Conservation (phyloP, 768 basidiomycete species). For the Boletellus emodensis region DNA sequence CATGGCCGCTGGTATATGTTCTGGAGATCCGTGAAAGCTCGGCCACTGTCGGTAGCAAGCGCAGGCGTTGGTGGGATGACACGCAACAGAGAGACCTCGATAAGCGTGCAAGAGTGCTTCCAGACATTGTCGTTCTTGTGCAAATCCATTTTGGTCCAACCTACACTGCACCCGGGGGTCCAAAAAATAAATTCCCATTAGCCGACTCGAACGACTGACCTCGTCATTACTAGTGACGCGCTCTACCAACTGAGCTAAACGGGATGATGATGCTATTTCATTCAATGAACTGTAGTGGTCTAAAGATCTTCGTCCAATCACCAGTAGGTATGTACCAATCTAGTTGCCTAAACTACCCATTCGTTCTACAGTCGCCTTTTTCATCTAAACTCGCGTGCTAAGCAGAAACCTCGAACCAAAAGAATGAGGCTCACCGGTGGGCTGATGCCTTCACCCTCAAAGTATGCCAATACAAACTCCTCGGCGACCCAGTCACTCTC, state of each 20-base stretch:
- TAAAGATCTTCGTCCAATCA: background rate
- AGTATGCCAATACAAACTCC: conserved; percentile 71
- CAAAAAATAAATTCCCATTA: conserved; percentile 34
- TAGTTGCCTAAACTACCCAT: conserved; percentile 22
- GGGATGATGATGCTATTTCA: conserved; percentile 12
- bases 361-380: conserved; percentile 23
- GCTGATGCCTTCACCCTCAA: conserved; percentile 66
- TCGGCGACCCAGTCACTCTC: conserved; percentile 73
- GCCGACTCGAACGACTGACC: conserved; percentile 67
- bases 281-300: background rate
- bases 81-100: conserved; percentile 5
- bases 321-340: background rate
- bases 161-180: no score
- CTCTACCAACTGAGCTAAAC: conserved; percentile 50
- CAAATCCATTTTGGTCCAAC: background rate
- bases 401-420: background rate
- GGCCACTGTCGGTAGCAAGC: background rate
- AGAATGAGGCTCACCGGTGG: conserved; percentile 51
- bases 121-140: conserved; percentile 11
- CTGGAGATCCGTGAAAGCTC: conserved; percentile 3
- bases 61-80: background rate
- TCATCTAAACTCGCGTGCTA: conserved; percentile 23
- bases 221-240: conserved; percentile 71
- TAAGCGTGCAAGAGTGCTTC: conserved; percentile 3
- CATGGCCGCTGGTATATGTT: conserved; percentile 46